phyloP scores from a whole-genome alignment of 306 rosid species.

The Sphenostylis stenocarpa region DNA sequence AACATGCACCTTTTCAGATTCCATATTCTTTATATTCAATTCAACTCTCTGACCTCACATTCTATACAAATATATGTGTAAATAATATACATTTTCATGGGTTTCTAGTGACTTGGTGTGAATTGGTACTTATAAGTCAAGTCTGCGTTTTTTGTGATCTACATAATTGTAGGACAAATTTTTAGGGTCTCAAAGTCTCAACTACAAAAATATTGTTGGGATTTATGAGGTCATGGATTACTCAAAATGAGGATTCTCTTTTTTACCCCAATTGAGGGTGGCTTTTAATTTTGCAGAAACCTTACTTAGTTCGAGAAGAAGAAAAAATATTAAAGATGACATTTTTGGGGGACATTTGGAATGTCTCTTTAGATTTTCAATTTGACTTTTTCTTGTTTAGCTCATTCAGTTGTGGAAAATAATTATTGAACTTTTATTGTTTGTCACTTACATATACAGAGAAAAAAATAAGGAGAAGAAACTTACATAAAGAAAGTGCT shows the following conservation, averaged over 20 bases:
- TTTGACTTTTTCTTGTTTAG: background rate
- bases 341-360: background rate
- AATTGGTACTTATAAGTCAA: background rate
- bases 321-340: background rate
- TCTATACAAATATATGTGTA: background rate
- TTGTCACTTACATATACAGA: background rate
- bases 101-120: constrained; percentile 2
- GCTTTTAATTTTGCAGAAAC: background rate
- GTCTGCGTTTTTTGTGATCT: constrained; percentile 12
- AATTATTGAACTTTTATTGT: background rate
- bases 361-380: background rate
- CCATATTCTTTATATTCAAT: constrained; percentile 22
- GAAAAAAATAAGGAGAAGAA: too few species aligned
- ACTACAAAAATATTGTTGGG: background rate
- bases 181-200: background rate
- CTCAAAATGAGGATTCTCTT: too few species aligned
- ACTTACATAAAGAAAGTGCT: too few species aligned
- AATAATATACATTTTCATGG: background rate
- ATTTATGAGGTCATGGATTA: background rate
- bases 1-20: background rate
- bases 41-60: background rate
- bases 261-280: background rate
- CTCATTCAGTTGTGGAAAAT: background rate
- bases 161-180: constrained; percentile 16
- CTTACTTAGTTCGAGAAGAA: background rate